Conservation (phyloP, 257 asterid genomes). For the Solanum clarkiae region DNA sequence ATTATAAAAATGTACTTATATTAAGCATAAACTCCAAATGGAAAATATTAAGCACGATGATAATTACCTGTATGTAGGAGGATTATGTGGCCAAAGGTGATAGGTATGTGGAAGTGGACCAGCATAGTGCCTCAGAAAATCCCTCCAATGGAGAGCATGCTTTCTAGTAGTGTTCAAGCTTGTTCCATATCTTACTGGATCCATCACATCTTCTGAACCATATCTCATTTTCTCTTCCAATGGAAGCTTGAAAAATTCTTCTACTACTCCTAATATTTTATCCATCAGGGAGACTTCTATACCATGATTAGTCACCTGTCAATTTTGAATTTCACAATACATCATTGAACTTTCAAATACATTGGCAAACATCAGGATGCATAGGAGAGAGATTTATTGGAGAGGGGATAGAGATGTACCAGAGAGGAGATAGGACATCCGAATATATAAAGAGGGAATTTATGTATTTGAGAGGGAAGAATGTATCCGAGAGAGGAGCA, state of each 20-base stretch:
- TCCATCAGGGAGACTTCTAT: not conserved
- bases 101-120: conserved; percentile 20
- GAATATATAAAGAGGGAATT: too few species aligned
- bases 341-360: too few species aligned
- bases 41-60: too few species aligned
- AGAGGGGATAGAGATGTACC: too few species aligned
- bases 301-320: not conserved
- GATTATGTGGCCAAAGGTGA: conserved; percentile 14
- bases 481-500: too few species aligned
- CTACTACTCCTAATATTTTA: not conserved
- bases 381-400: not conserved
- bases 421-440: too few species aligned
- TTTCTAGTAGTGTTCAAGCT: conserved; percentile 36
- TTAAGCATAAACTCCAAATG: too few species aligned
- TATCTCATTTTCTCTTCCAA: not conserved
- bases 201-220: conserved; percentile 46
- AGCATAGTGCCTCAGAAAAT: conserved; percentile 44
- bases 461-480: too few species aligned
- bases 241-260: not conserved
- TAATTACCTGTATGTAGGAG: not conserved
- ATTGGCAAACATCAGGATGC: not conserved
- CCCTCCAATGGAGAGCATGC: conserved; percentile 48
- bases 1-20: too few species aligned
- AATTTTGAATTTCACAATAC: too few species aligned
- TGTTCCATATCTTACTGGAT: conserved; percentile 41